Percentiles rank a stretch among this genome's conserved stretches.
These are phyloP conservation scores for Rhexocercosporidium sp. DNA, from an alignment of 2,329 filamentous ascomycete genomes.

Conservation along the genomic window DNA sequence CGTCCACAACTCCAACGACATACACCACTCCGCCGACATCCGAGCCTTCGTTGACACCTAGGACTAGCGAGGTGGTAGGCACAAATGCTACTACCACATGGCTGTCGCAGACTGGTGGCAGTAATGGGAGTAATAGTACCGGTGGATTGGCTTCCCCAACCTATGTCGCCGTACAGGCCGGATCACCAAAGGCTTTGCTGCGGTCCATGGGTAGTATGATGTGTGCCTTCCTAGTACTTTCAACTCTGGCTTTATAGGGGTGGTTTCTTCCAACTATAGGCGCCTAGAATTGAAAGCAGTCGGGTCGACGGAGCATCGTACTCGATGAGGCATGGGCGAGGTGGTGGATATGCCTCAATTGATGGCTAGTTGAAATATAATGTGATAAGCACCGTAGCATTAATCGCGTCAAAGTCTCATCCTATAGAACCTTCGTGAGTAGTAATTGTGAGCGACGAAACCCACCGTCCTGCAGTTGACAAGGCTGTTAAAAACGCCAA, in stretches of 20 bases:
- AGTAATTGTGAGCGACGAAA: too few relatives aligned
- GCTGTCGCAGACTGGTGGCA: constrained; percentile 1
- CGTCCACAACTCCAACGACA: background rate
- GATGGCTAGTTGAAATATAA: background rate
- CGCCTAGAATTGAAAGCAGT: background rate
- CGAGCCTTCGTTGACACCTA: background rate
- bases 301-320: background rate
- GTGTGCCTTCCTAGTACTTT: constrained; percentile 17
- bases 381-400: too few relatives aligned
- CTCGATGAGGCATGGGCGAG: background rate
- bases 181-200: constrained; percentile 11
- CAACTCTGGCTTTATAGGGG: constrained; percentile 11
- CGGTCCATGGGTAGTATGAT: constrained; percentile 17
- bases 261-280: background rate
- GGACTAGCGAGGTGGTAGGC: background rate
- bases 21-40: background rate
- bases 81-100: constrained; percentile 8
- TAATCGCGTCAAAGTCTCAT: too few relatives aligned
- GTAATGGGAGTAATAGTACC: constrained; percentile 8
- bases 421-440: too few relatives aligned
- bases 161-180: background rate
- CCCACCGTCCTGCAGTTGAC: too few relatives aligned
- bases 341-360: background rate
- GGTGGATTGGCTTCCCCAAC: background rate
- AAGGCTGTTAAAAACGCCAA: too few relatives aligned